A percentile compares a stretch with the other conserved stretches of the same genome.
phyloP scores from a whole-genome alignment of 208 protist species.

The Trypanosomatidae sp. region DNA sequence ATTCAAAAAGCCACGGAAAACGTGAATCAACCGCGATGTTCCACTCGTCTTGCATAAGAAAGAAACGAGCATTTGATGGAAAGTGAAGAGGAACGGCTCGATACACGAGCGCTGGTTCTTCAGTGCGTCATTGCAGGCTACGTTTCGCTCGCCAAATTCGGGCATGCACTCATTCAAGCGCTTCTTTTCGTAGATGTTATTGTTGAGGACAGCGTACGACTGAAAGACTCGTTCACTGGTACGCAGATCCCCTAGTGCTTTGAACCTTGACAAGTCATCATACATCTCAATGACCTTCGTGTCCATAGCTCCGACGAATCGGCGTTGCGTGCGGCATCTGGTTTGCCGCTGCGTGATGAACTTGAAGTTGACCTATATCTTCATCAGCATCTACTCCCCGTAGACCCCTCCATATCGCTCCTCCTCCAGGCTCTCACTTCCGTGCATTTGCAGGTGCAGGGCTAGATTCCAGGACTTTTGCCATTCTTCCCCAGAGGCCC shows the following conservation, averaged over 20 bases:
- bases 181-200: conserved; percentile 41
- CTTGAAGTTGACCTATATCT: conserved; percentile 61
- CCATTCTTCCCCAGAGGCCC: conserved; percentile 59
- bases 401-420: conserved; percentile 51
- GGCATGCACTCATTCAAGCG: conserved; percentile 45
- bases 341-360: conserved; percentile 50
- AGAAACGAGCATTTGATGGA: conserved; percentile 25
- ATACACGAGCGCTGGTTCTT: conserved; percentile 49
- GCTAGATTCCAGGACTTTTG: conserved; percentile 57
- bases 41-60: conserved; percentile 70
- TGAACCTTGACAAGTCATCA: conserved; percentile 53
- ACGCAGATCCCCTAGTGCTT: conserved; percentile 57
- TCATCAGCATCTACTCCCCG: conserved; percentile 41
- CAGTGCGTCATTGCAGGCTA: conserved; percentile 51
- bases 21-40: conserved; percentile 64
- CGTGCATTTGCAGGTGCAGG: conserved; percentile 53
- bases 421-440: conserved; percentile 48
- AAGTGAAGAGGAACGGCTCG: conserved; percentile 74
- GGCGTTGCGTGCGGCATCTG: conserved; percentile 39
- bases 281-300: conserved; percentile 69
- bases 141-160: conserved; percentile 60
- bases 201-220: conserved; percentile 45
- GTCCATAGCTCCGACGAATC: conserved; percentile 73
- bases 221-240: conserved; percentile 51
- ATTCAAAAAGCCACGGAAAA: conserved; percentile 50